Percentiles rank a stretch among this genome's conserved stretches.
Evolutionary conservation across 2,329 filamentous ascomycete species (phyloP).

Genomic region (Trichoderma oligosporum): DNA sequence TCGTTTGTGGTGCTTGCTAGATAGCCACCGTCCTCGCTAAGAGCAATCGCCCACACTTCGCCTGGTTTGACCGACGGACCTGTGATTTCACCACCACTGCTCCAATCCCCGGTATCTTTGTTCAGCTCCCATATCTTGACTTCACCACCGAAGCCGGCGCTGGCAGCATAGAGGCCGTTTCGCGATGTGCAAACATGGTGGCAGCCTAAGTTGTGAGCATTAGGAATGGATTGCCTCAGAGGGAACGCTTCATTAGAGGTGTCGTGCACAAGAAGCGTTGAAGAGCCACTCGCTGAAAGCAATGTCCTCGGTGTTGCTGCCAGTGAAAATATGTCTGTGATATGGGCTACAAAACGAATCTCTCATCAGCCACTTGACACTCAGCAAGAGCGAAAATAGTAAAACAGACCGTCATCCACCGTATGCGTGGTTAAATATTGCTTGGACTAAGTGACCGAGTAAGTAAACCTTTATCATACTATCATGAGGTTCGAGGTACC

Average conservation of each 20-base stretch:
- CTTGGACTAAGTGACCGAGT: slow-evolving; percentile 66
- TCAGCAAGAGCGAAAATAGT: slow-evolving; percentile 25
- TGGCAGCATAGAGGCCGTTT: slow-evolving; percentile 70
- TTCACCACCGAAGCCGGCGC: slow-evolving; percentile 84
- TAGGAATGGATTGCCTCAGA: slow-evolving; percentile 71
- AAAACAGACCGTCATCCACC: slow-evolving; percentile 70
- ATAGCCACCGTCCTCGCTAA: slow-evolving; percentile 79
- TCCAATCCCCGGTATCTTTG: slow-evolving; percentile 55
- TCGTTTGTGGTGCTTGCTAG: slow-evolving; percentile 85
- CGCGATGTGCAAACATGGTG: slow-evolving; percentile 76
- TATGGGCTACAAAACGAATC: slow-evolving; percentile 60
- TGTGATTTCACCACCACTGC: slow-evolving; percentile 39
- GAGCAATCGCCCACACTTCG: slow-evolving; percentile 81
- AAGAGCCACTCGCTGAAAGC: slow-evolving; percentile 80
- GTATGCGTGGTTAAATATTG: slow-evolving; percentile 95
- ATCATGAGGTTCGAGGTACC: background rate
- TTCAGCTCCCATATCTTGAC: slow-evolving; percentile 74
- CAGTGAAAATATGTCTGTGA: slow-evolving; percentile 78
- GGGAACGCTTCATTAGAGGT: slow-evolving; percentile 69
- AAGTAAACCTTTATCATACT: background rate
- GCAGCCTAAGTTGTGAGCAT: slow-evolving; percentile 82
- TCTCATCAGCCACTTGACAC: slow-evolving; percentile 20
- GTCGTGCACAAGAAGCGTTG: slow-evolving; percentile 75
- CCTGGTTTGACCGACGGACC: slow-evolving; percentile 53
- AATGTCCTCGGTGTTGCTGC: slow-evolving; percentile 70